Evolutionary conservation across 768 basidiomycete species (phyloP).

Genomic region (Pholiota microspora): DNA sequence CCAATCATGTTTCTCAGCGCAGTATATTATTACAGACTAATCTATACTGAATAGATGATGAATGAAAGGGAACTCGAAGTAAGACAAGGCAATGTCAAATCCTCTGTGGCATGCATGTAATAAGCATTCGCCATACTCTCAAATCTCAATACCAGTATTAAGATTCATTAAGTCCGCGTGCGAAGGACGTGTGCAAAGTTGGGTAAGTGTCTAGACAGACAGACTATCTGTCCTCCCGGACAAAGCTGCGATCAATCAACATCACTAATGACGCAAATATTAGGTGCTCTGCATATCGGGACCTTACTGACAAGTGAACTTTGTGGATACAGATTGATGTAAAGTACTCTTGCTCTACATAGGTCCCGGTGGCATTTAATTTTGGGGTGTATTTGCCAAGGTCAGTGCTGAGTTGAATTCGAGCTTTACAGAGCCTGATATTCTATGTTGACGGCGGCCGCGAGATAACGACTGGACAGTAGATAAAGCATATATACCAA

Average conservation of each 20-base stretch:
- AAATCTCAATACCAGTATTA: background rate
- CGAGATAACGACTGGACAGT: no score
- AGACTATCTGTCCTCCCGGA: background rate
- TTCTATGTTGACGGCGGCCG: no score
- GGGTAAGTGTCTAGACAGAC: background rate
- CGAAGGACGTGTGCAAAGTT: background rate
- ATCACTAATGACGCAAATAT: background rate
- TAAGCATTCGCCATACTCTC: background rate
- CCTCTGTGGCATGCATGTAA: no score
- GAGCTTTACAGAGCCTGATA: no score
- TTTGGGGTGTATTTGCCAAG: background rate
- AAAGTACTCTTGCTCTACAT: background rate
- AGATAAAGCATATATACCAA: no score
- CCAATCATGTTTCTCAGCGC: background rate
- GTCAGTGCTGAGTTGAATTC: no score
- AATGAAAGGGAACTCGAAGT: no score
- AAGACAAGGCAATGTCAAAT: no score
- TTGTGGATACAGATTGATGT: background rate
- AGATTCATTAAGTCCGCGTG: background rate
- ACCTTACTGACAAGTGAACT: background rate
- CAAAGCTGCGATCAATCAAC: background rate
- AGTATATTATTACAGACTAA: background rate
- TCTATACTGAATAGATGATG: no score
- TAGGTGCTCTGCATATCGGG: background rate
- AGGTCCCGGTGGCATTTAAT: background rate